These are phyloP conservation scores for Terfezia claveryi DNA, from an alignment of 495 filamentous ascomycete genomes.

Conservation along the genomic window DNA sequence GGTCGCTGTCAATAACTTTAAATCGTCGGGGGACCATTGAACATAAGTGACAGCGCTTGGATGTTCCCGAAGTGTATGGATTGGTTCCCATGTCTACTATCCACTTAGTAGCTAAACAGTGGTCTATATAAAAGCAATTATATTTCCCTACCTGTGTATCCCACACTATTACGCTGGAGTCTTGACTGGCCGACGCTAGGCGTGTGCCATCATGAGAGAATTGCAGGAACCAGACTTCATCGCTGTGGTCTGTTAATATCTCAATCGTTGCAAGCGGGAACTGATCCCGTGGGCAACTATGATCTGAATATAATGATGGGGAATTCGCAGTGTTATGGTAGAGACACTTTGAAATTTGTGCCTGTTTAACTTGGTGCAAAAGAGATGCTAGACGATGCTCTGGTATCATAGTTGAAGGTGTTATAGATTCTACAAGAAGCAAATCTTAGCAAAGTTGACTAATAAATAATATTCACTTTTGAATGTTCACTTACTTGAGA, in stretches of 20 bases:
- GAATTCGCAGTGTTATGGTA: conserved; percentile 68
- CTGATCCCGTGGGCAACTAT: conserved; percentile 54
- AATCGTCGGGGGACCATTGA: conserved; percentile 81
- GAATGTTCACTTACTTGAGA: conserved; percentile 42
- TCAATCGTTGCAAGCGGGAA: conserved; percentile 49
- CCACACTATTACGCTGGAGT: conserved; percentile 58
- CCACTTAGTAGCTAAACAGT: conserved; percentile 2
- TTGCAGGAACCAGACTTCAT: conserved; percentile 74
- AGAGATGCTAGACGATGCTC: conserved; percentile 73
- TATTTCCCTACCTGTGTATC: conserved; percentile 30
- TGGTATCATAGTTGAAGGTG: conserved; percentile 95
- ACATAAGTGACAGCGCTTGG: conserved; percentile 46
- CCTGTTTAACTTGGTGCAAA: conserved; percentile 59
- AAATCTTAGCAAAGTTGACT: conserved; percentile 5
- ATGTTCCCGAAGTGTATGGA: conserved; percentile 44
- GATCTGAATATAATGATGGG: conserved; percentile 75
- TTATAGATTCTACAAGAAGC: conserved; percentile 49
- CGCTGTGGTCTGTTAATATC: conserved; percentile 50
- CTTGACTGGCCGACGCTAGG: conserved; percentile 61
- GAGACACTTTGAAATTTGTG: conserved; percentile 59
- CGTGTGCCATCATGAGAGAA: conserved; percentile 80
- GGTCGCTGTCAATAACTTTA: conserved; percentile 60
- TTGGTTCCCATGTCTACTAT: conserved; percentile 32
- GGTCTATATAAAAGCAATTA: conserved; percentile 2
- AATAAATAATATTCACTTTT: neutral